Evolutionary conservation across 305 asterid genomes (phyloP).

Genomic region (Rubia balearica): DNA sequence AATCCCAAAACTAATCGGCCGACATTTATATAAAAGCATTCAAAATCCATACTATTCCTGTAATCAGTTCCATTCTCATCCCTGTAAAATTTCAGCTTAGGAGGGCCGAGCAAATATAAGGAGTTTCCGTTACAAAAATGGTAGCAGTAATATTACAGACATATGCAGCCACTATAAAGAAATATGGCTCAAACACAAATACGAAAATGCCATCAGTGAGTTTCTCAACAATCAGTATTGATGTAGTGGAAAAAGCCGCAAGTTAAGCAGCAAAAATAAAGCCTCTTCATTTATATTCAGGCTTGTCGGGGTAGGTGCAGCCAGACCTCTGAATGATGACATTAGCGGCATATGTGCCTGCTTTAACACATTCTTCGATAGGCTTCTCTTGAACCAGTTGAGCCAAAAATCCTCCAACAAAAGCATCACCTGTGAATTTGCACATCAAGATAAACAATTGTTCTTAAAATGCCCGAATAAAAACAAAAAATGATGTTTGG

Average conservation of each 20-base stretch:
- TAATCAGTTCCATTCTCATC: not conserved
- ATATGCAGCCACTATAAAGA: conserved; percentile 10
- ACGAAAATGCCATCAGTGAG: conserved; percentile 13
- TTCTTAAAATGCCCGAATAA: not conserved
- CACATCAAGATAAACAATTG: not conserved
- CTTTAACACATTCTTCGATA: conserved; percentile 62
- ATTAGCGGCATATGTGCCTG: conserved; percentile 81
- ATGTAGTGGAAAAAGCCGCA: conserved; percentile 11
- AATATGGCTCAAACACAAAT: conserved; percentile 20
- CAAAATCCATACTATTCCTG: not conserved
- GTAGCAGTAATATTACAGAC: conserved; percentile 8
- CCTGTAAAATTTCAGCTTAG: not conserved
- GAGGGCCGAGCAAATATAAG: not conserved
- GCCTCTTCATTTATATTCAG: conserved; percentile 47
- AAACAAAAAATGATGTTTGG: not conserved
- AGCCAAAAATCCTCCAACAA: conserved; percentile 85
- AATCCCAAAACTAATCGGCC: no score
- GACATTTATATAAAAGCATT: not conserved
- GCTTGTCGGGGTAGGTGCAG: conserved; percentile 88
- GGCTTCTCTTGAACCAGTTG: conserved; percentile 66
- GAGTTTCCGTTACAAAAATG: conserved; percentile 19
- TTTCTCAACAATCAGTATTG: conserved; percentile 16
- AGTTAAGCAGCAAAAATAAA: conserved; percentile 11
- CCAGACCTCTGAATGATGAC: conserved; percentile 91
- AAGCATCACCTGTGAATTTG: conserved; percentile 61